These are phyloP conservation scores for Mycena citricolor DNA, from an alignment of 1,284 basidiomycete species.

Conservation along the genomic window DNA sequence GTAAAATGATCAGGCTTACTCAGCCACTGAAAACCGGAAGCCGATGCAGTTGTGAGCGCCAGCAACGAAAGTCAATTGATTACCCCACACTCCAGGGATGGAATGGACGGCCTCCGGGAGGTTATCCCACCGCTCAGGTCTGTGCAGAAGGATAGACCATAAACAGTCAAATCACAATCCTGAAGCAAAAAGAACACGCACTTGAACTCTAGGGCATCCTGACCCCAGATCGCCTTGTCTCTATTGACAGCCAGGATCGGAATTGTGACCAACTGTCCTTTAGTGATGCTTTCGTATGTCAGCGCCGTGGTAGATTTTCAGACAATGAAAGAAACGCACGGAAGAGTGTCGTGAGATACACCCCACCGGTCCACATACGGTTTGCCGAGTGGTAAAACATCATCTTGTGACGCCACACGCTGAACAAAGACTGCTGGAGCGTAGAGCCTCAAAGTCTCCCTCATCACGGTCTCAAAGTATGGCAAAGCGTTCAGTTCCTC, in stretches of 20 bases:
- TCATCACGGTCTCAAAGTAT: conserved; percentile 65
- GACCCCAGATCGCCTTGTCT: conserved; percentile 51
- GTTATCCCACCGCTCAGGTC: conserved; percentile 59
- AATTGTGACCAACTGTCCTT: conserved; percentile 47
- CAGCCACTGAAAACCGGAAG: conserved; percentile 4
- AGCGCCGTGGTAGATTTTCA: background rate
- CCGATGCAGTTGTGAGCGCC: conserved; percentile 6
- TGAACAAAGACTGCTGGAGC: conserved; percentile 56
- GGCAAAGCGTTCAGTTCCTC: conserved; percentile 57
- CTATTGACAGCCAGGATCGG: conserved; percentile 50
- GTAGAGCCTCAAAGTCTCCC: conserved; percentile 69
- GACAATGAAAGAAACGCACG: conserved; percentile 27
- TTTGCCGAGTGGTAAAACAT: conserved; percentile 52
- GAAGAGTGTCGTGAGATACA: conserved; percentile 33
- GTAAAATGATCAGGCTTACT: background rate
- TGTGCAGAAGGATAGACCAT: conserved; percentile 23
- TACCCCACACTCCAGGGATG: conserved; percentile 4
- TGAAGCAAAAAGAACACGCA: conserved; percentile 25
- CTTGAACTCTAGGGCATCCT: conserved; percentile 53
- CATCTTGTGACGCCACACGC: conserved; percentile 52
- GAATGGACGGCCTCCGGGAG: conserved; percentile 41
- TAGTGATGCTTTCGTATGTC: conserved; percentile 27
- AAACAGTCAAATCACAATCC: background rate
- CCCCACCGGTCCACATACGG: conserved; percentile 45
- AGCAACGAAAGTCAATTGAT: conserved; percentile 1